Evolutionary conservation across 2,329 filamentous ascomycete genomes (phyloP), one percentile per base, ranked within the genome.

Genomic region (Fusarium temperatum): DNA sequence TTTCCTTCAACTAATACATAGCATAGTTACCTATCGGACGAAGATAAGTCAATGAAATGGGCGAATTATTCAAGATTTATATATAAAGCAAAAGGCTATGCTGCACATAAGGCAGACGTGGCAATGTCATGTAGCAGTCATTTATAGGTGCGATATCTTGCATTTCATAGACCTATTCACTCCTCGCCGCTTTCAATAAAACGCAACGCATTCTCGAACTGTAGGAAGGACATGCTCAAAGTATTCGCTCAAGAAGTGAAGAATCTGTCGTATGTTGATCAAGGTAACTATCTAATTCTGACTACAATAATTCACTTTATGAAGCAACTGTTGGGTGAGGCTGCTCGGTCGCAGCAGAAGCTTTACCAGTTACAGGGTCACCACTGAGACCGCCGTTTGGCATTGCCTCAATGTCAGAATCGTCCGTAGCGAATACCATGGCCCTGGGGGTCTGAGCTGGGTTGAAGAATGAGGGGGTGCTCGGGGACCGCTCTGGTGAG

Each of bases 391-490:
- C 18, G 14, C 62, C 61, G 20, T 24, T 60, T 36, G 62, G 62
- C 11, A 69, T 36, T 24, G 42, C 39, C 22, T 60, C 62, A 17
- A 66, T 47, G 14, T 68, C 66, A 30, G 62, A 54, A 45, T 69
- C 44, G 28, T 57, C 56, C 5, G 38, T 60, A 36, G 56, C 47
- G 36, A 66, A 45, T 6, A 63, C 63, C 78, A 80, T 79, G 14
- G 79, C 78, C 26, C 74, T 79, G 5, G 80, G 78, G 1, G 79
- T 81, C 35, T 60, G 63, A 24, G 55, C 70, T 8, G 79, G 79
- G 24, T 80, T 77, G 39, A 78, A 79, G 2, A 32, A 60, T 11
- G 67, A 32, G 38, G 68, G 73, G 24, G 73, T 74, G 6, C 76
- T 57, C 2, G 73, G 71, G 3, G 73, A 75, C 22, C 65, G 60